Percentiles rank a stretch among this genome's conserved stretches.
Evolutionary conservation across 2,329 filamentous ascomycete species (phyloP).

Genomic region (Sclerotinia trifoliorum): DNA sequence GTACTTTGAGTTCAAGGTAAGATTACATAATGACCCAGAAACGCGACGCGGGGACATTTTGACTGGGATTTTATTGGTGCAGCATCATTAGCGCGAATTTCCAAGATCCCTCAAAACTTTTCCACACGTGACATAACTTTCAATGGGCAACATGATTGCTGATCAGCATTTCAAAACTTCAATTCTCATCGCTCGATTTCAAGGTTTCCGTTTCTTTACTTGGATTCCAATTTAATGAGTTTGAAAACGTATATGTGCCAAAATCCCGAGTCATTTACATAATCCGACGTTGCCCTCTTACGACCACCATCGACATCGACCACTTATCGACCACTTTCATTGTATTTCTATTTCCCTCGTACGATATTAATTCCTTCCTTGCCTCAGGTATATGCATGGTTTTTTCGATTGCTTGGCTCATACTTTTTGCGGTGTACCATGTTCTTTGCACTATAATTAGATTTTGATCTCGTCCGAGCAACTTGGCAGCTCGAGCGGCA

Average conservation of each 20-base stretch:
- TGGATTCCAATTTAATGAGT: not conserved
- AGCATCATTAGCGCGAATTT: not conserved
- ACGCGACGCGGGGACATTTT: not conserved
- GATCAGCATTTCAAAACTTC: not conserved
- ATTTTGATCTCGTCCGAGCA: not conserved
- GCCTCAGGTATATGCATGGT: not conserved
- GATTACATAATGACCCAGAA: not conserved
- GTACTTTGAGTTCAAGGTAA: not conserved
- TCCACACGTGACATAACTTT: not conserved
- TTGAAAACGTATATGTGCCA: not conserved
- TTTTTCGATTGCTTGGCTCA: not conserved
- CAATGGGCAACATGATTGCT: not conserved
- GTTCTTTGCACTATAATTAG: constrained; percentile 3
- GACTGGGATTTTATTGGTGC: not conserved
- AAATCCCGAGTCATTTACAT: not conserved
- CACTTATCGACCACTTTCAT: not conserved
- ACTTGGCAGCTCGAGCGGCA: not conserved
- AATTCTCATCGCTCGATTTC: not conserved
- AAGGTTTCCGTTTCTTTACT: not conserved
- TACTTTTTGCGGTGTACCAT: not conserved
- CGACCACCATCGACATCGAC: not conserved
- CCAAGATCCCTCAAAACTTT: not conserved
- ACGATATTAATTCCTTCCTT: not conserved
- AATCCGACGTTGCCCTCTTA: not conserved
- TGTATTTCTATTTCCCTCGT: not conserved